phyloP scores from a whole-genome alignment of 2,329 filamentous ascomycete genomes.

The Fusarium nodosum region DNA sequence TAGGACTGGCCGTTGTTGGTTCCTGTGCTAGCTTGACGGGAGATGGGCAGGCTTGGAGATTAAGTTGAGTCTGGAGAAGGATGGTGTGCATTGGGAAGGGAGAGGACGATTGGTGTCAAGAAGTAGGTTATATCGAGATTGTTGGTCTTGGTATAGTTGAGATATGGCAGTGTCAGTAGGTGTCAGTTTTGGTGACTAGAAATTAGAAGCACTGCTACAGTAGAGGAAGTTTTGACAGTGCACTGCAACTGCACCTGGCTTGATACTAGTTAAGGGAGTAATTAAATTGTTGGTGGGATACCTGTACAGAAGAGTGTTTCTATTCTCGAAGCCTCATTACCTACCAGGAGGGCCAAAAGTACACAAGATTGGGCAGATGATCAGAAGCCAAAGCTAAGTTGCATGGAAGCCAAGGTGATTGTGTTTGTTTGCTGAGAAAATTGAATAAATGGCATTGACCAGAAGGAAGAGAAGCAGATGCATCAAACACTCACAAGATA shows the following conservation, averaged over 20 bases:
- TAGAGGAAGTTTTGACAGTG: background rate
- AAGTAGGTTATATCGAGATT: background rate
- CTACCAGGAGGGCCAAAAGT: background rate
- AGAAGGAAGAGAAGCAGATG: background rate
- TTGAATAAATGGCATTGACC: conserved; percentile 1
- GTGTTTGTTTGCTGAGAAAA: background rate
- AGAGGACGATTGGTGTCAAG: background rate
- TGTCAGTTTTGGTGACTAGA: background rate
- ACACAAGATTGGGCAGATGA: background rate
- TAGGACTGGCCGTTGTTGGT: conserved; percentile 10
- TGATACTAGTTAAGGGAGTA: background rate
- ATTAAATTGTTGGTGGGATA: conserved; percentile 5
- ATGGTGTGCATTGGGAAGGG: background rate
- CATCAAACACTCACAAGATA: background rate
- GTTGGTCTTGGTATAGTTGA: background rate
- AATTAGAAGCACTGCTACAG: background rate
- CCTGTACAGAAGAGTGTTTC: background rate
- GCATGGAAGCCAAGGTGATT: conserved; percentile 17
- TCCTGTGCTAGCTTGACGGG: conserved; percentile 4
- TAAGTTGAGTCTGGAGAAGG: background rate
- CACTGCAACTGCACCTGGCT: background rate
- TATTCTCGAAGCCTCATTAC: background rate
- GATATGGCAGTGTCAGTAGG: background rate
- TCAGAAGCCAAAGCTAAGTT: conserved; percentile 7
- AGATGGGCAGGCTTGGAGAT: conserved; percentile 1